Evolutionary conservation across 768 basidiomycete species (phyloP).

Genomic region (Lactarius quietus): DNA sequence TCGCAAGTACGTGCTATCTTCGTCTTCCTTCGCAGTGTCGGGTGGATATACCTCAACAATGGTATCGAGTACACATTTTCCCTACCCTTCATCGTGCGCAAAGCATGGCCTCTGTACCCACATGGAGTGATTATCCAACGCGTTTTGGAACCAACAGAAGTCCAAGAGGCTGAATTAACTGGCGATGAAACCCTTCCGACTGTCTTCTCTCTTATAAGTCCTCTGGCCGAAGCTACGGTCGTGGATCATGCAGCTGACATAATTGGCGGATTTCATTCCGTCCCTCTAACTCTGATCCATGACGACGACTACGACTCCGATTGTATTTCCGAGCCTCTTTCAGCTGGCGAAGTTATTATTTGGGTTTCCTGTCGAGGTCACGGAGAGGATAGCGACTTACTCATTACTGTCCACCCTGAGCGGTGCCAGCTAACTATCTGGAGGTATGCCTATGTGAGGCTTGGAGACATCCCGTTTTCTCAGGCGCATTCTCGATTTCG

Average conservation of each 20-base stretch:
- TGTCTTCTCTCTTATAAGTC: conserved; percentile 73
- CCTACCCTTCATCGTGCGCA: conserved; percentile 74
- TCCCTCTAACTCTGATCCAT: conserved; percentile 25
- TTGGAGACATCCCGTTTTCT: conserved; percentile 50
- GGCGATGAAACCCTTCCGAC: conserved; percentile 73
- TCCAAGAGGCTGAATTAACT: conserved; percentile 59
- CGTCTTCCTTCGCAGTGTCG: conserved; percentile 72
- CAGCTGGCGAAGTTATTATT: conserved; percentile 61
- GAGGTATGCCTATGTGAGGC: conserved; percentile 67
- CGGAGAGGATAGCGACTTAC: conserved; percentile 43
- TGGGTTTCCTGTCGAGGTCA: conserved; percentile 50
- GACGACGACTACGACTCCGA: conserved; percentile 44
- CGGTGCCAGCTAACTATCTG: conserved; percentile 58
- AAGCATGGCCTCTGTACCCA: conserved; percentile 74
- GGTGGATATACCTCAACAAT: conserved; percentile 65
- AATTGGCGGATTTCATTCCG: conserved; percentile 41
- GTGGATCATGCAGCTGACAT: conserved; percentile 67
- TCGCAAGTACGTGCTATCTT: conserved; percentile 59
- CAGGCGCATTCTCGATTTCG: conserved; percentile 34
- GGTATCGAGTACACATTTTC: conserved; percentile 75
- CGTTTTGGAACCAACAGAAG: conserved; percentile 61
- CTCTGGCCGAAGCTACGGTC: conserved; percentile 69
- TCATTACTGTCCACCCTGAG: conserved; percentile 58
- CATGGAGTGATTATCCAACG: conserved; percentile 80
- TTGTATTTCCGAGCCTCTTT: conserved; percentile 49